These are phyloP conservation scores for Colletotrichum sp. DNA, from an alignment of 2,329 filamentous ascomycete species.

Conservation along the genomic window DNA sequence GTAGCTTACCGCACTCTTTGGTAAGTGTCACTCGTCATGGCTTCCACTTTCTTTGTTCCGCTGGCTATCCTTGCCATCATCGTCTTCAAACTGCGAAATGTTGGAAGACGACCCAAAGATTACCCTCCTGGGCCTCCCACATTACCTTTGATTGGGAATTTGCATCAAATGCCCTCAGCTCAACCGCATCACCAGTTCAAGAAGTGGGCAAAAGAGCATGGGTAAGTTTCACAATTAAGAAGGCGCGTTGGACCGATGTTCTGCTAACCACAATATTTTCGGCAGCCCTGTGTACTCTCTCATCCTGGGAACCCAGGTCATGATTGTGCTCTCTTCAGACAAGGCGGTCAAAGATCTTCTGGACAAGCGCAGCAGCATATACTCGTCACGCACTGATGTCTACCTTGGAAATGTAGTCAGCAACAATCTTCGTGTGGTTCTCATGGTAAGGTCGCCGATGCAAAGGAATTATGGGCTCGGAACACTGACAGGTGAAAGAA, in stretches of 20 bases:
- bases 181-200: slow-evolving; percentile 51
- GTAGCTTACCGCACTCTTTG: too few relatives aligned
- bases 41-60: not conserved
- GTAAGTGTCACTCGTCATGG: not conserved
- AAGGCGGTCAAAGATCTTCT: slow-evolving; percentile 54
- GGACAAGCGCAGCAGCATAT: slow-evolving; percentile 53
- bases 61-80: not conserved
- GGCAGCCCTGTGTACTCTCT: slow-evolving; percentile 52
- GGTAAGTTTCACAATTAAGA: not conserved
- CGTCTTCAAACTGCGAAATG: not conserved
- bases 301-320: slow-evolving; percentile 50
- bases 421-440: not conserved
- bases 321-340: slow-evolving; percentile 52
- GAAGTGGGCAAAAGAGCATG: slow-evolving; percentile 57
- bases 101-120: not conserved
- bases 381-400: slow-evolving; percentile 45
- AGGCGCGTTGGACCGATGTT: not conserved
- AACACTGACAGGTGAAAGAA: not conserved
- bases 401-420: slow-evolving; percentile 4
- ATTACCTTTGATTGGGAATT: slow-evolving; percentile 54
- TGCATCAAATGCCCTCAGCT: slow-evolving; percentile 51
- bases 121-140: slow-evolving; percentile 57
- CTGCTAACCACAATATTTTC: not conserved
- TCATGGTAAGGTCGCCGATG: not conserved
- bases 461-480: too few relatives aligned